phyloP scores from a whole-genome alignment of 495 filamentous ascomycete genomes.

The Aspergillus sclerotiicarbonarius region DNA sequence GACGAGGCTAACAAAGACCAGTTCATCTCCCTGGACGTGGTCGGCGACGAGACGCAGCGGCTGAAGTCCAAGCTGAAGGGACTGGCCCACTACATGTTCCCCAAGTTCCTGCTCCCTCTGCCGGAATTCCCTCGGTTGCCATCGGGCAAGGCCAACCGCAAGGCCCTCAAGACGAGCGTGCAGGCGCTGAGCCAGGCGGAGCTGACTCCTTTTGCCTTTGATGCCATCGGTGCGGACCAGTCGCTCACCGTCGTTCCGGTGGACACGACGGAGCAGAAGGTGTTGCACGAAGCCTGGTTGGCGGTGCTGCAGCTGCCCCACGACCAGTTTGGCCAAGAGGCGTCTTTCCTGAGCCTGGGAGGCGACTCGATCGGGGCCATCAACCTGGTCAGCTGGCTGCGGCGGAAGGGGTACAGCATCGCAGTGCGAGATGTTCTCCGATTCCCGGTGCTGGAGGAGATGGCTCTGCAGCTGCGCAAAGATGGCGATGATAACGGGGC shows the following conservation, averaged over 20 bases:
- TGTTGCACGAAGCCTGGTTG: conserved; percentile 18
- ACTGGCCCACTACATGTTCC: conserved; percentile 6
- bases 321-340: conserved; percentile 10
- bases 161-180: background rate
- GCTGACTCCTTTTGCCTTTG: background rate
- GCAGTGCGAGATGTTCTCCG: background rate
- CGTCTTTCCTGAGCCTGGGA: conserved; percentile 22
- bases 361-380: conserved; percentile 34
- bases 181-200: background rate
- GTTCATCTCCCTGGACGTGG: background rate
- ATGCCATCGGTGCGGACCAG: background rate
- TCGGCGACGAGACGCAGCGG: background rate
- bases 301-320: conserved; percentile 12
- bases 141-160: conserved; percentile 10
- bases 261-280: background rate
- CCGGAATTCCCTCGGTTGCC: conserved; percentile 3
- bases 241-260: background rate
- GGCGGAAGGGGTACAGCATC: background rate
- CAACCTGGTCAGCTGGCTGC: background rate
- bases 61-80: background rate
- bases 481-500: background rate
- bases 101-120: conserved; percentile 4
- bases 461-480: background rate
- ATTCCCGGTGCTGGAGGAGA: background rate
- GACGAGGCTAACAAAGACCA: background rate